Evolutionary conservation across 225 moss, liverwort and hornwort species (phyloP), one percentile per base, ranked within the genome.

Genomic region (Antitrichia curtipendula): DNA sequence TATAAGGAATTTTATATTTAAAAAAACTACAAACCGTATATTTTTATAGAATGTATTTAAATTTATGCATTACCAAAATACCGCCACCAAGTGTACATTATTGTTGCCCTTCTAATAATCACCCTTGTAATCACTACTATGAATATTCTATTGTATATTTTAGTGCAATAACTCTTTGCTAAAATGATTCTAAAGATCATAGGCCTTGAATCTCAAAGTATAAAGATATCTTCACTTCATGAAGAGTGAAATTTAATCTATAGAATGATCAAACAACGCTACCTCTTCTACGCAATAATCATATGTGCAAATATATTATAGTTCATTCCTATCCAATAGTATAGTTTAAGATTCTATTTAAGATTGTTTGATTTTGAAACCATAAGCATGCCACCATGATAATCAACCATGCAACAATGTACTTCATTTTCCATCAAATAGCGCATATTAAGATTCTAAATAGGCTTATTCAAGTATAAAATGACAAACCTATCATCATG

Each of bases 21-120:
- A 13, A 49, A 49, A 11, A 31, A 5, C 32, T 75, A 32, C 4
- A 31, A 70, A 49, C 0, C 12, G 2, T 49, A 49, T 0, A 12
- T 47, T 72, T 74, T 28, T 73, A 19, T 4, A 20, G 4, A 49
- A 49, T 18, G 1, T 49, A 32, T 49, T 74, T 32, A 12, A 49
- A 74, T 20, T 74, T 31, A 74, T 0, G 31, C 12, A 29, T 49
- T 49, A 20, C 3, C 19, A 47, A 47, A 7, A 47, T 11, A 29
- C 2, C 0, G 0, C 4, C 2, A 3, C 12, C 7, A 50, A 50
- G 0, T 50, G 1, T 7, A 32, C 8, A 50, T 74, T 20, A 4
- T 49, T 74, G 12, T 50, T 19, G 19, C 8, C 20, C 5, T 32
- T 74, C 2, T 32, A 32, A 19, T 47, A 31, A 12, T 50, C 20